Percentiles rank a stretch among this genome's conserved stretches.
Evolutionary conservation across 495 filamentous ascomycete species (phyloP).

Genomic region (Endocarpon pusillum): DNA sequence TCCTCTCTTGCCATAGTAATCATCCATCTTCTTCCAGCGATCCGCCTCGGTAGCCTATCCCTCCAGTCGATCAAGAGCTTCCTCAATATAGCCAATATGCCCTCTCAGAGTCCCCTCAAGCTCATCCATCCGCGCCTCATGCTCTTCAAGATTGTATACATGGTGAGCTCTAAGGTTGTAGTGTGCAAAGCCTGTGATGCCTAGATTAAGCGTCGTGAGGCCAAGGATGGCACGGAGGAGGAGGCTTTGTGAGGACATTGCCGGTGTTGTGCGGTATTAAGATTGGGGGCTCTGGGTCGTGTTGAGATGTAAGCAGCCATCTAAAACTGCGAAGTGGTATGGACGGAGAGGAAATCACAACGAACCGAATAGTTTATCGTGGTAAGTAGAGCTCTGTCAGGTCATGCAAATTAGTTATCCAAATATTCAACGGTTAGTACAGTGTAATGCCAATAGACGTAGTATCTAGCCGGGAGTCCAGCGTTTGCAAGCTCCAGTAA

Average conservation of each 20-base stretch:
- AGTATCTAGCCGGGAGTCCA: no score
- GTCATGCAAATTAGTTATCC: no score
- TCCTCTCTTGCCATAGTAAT: conserved; percentile 13
- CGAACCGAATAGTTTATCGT: no score
- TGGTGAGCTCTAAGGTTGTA: conserved; percentile 19
- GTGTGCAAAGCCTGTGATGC: conserved; percentile 17
- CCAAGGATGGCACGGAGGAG: neutral
- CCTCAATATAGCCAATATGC: conserved; percentile 29
- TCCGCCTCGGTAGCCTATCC: conserved; percentile 14
- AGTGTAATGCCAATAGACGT: no score
- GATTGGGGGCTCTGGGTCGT: no score
- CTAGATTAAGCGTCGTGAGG: conserved; percentile 16
- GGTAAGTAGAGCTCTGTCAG: no score
- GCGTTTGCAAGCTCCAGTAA: no score
- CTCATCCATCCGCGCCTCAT: conserved; percentile 29
- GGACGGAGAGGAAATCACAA: no score
- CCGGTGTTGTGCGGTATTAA: no score
- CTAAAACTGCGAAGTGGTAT: no score
- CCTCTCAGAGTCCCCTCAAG: conserved; percentile 28
- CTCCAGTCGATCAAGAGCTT: conserved; percentile 22
- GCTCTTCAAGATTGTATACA: conserved; percentile 25
- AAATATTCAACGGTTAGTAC: no score
- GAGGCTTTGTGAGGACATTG: conserved; percentile 7
- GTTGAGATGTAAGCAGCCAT: no score
- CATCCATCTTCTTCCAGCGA: conserved; percentile 13